These are phyloP conservation scores for Pseudozyma pruni DNA, from an alignment of 1,284 basidiomycete species.

Conservation along the genomic window DNA sequence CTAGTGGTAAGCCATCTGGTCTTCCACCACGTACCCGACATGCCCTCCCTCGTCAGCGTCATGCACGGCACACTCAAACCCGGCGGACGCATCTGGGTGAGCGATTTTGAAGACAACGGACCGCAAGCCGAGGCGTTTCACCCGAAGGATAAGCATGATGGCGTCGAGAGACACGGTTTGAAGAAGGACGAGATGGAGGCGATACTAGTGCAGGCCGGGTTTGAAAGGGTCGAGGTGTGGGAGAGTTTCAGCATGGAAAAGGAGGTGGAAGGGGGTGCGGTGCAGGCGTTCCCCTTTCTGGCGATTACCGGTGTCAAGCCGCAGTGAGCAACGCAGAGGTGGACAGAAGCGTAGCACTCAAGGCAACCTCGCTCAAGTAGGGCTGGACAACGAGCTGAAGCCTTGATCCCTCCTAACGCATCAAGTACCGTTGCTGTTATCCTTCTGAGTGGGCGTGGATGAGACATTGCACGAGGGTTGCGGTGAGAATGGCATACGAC, in stretches of 20 bases:
- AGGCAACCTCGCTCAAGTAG: too few species aligned
- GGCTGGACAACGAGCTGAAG: too few species aligned
- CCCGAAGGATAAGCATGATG: conserved; percentile 46
- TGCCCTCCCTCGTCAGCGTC: conserved; percentile 25
- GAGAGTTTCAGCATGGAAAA: conserved; percentile 46
- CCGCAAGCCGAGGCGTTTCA: conserved; percentile 35
- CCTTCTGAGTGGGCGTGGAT: too few species aligned
- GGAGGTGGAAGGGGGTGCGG: conserved; percentile 14
- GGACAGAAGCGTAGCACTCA: too few species aligned
- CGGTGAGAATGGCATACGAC: too few species aligned
- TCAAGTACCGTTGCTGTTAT: too few species aligned
- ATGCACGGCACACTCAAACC: conserved; percentile 21
- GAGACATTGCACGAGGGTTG: too few species aligned
- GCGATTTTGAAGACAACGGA: conserved; percentile 38
- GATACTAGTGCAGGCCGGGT: conserved; percentile 32
- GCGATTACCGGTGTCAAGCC: conserved; percentile 38
- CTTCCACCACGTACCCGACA: conserved; percentile 47
- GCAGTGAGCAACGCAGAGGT: too few species aligned
- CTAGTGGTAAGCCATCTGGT: conserved; percentile 40
- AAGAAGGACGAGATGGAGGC: conserved; percentile 29
- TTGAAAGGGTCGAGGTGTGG: conserved; percentile 38
- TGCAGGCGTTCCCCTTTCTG: conserved; percentile 35
- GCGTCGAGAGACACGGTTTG: conserved; percentile 48
- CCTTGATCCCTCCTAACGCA: too few species aligned
- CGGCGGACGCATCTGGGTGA: conserved; percentile 32